These are phyloP conservation scores for Ophiostoma sp. DNA, from an alignment of 2,329 filamentous ascomycete genomes.

Conservation along the genomic window DNA sequence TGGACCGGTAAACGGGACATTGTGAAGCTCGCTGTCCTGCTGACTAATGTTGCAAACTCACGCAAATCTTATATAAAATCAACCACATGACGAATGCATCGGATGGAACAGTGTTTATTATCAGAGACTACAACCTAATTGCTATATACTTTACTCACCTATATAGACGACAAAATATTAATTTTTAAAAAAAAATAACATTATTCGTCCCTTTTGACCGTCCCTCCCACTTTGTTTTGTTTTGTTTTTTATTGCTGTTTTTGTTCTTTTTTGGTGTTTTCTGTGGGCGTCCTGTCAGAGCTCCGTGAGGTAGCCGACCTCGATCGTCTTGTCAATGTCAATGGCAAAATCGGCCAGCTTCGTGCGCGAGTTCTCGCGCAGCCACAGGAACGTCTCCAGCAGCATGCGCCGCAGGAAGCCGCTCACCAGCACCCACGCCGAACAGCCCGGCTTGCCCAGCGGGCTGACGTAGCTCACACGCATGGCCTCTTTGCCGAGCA, in stretches of 20 bases:
- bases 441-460: constrained; percentile 2
- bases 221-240: neutral
- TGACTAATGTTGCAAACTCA: too few species aligned
- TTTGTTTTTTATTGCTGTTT: neutral
- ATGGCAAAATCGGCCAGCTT: constrained; percentile 61
- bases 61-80: too few species aligned
- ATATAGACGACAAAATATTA: neutral
- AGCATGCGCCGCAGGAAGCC: constrained; percentile 42
- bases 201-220: neutral
- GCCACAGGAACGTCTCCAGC: constrained; percentile 56
- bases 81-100: neutral
- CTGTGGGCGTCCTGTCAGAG: constrained; percentile 39
- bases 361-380: constrained; percentile 59
- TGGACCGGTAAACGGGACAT: neutral
- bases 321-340: constrained; percentile 56
- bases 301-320: constrained; percentile 65
- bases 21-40: too few species aligned
- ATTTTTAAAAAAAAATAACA: too few species aligned
- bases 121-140: neutral
- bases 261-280: neutral
- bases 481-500: constrained; percentile 60
- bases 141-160: neutral
- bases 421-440: constrained; percentile 12
- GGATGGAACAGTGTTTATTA: neutral
- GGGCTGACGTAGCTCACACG: constrained; percentile 34